These are phyloP conservation scores for Wickerhamomyces queroliae DNA, from an alignment of 805 yeast genomes.

Conservation along the genomic window DNA sequence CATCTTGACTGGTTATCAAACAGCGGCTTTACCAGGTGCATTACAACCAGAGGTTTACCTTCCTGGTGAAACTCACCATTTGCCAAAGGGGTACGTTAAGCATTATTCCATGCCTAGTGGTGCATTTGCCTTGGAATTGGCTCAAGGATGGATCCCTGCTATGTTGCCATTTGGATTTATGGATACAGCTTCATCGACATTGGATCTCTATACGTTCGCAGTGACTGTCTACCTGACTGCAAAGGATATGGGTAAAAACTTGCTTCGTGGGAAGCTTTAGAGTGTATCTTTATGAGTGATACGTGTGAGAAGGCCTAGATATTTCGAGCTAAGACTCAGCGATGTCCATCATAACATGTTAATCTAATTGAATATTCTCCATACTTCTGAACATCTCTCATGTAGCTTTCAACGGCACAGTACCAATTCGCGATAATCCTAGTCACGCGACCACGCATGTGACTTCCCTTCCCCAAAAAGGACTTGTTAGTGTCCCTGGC, in stretches of 20 bases:
- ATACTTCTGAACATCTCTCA: too few relatives aligned
- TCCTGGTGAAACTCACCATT: constrained; percentile 86
- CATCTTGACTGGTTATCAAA: constrained; percentile 73
- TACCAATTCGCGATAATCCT: too few relatives aligned
- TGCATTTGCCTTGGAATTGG: constrained; percentile 86
- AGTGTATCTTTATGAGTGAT: too few relatives aligned
- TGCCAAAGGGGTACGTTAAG: constrained; percentile 64
- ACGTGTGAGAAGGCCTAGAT: too few relatives aligned
- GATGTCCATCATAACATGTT: too few relatives aligned
- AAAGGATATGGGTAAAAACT: constrained; percentile 65
- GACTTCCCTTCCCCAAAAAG: too few relatives aligned
- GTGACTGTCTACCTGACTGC: constrained; percentile 74
- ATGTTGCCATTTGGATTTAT: constrained; percentile 96
- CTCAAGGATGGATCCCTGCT: constrained; percentile 98
- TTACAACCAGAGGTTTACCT: constrained; percentile 58
- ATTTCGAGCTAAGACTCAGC: too few relatives aligned
- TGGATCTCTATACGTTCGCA: constrained; percentile 64
- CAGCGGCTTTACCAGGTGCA: constrained; percentile 63
- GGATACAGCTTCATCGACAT: constrained; percentile 72
- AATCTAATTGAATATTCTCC: too few relatives aligned
- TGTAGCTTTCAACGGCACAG: too few relatives aligned
- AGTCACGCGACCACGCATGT: too few relatives aligned
- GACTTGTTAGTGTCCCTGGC: too few relatives aligned
- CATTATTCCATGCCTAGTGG: constrained; percentile 85
- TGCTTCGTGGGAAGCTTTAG: constrained; percentile 65